Percentiles rank a stretch among this genome's conserved stretches.
Conservation (phyloP, 768 basidiomycete species). For the Pulveroboletus ravenelii region DNA sequence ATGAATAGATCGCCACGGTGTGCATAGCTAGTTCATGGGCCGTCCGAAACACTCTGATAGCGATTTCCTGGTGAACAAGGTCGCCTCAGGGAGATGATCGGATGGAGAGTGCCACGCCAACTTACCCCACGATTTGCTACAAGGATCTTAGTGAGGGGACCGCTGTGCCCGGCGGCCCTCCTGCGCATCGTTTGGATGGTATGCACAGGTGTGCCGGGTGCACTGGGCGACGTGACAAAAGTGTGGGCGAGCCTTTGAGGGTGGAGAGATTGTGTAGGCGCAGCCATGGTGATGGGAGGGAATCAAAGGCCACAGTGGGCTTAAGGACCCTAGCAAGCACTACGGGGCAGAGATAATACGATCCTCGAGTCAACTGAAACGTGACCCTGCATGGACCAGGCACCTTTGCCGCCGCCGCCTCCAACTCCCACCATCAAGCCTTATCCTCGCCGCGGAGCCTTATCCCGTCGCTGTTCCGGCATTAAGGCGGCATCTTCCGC, state of each 20-base stretch:
- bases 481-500: slow-evolving; percentile 32
- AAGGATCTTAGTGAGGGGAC: slow-evolving; percentile 86
- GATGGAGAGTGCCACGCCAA: slow-evolving; percentile 9
- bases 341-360: neutral
- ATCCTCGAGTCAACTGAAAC: neutral
- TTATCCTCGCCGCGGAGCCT: neutral
- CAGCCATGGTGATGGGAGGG: slow-evolving; percentile 24
- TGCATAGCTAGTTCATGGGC: slow-evolving; percentile 99
- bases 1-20: slow-evolving; percentile 97
- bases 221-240: slow-evolving; percentile 70
- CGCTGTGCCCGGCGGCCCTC: slow-evolving; percentile 86
- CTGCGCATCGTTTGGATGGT: slow-evolving; percentile 88
- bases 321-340: slow-evolving; percentile 4
- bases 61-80: slow-evolving; percentile 74
- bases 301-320: slow-evolving; percentile 10
- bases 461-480: slow-evolving; percentile 14
- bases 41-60: slow-evolving; percentile 96
- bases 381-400: neutral
- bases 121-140: slow-evolving; percentile 90
- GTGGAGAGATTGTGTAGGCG: slow-evolving; percentile 44
- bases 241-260: slow-evolving; percentile 70
- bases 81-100: slow-evolving; percentile 1
- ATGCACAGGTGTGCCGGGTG: slow-evolving; percentile 81
- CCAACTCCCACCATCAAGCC: neutral
- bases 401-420: neutral